These are phyloP conservation scores for Neurospora africana DNA, from an alignment of 495 filamentous ascomycete species.

Conservation along the genomic window DNA sequence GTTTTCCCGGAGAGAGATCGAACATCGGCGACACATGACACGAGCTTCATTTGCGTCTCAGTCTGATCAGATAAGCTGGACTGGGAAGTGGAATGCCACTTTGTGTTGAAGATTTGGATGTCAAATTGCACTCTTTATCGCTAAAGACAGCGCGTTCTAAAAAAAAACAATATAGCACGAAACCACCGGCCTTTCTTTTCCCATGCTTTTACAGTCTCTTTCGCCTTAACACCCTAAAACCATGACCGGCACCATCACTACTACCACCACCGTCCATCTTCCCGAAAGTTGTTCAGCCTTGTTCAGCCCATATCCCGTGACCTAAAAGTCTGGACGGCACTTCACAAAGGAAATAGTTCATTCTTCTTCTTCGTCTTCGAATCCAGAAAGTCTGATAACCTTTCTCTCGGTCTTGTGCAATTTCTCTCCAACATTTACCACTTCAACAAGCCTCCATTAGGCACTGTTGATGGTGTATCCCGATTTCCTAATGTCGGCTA, in stretches of 20 bases:
- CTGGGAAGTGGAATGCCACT: not conserved
- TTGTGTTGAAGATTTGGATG: not conserved
- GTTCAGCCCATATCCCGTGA: not conserved
- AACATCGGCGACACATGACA: not conserved
- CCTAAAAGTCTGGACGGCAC: not conserved
- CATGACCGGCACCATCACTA: not conserved
- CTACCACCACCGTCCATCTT: not conserved
- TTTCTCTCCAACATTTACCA: not conserved
- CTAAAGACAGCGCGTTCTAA: not conserved
- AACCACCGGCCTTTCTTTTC: not conserved
- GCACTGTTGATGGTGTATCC: slow-evolving; percentile 10
- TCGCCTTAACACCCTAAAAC: not conserved
- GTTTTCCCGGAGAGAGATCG: not conserved
- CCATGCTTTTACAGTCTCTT: not conserved
- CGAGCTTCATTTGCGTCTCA: not conserved
- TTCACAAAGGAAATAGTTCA: not conserved
- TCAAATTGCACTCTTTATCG: not conserved
- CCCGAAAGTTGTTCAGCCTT: not conserved
- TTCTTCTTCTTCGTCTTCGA: not conserved
- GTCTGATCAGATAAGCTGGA: not conserved
- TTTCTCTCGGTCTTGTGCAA: not conserved
- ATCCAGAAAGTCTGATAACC: not conserved
- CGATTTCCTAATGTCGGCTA: slow-evolving; percentile 14
- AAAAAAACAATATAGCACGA: not conserved
- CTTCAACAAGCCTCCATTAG: not conserved